Conservation (phyloP, 1,284 basidiomycete genomes). For the Filobasidium uniguttulatum region DNA sequence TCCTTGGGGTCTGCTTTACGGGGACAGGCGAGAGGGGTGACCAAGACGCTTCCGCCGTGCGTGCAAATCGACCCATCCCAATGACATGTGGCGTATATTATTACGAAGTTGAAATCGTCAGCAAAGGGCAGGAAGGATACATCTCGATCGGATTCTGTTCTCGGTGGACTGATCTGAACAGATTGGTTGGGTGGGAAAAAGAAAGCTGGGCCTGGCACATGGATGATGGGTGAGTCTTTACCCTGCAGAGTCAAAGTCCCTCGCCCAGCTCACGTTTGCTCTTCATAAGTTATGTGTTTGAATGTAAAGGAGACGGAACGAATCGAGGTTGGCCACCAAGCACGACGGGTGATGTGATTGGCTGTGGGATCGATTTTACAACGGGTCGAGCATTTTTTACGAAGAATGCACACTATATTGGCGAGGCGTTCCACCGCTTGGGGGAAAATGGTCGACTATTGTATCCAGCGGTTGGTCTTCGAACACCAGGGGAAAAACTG, state of each 20-base stretch:
- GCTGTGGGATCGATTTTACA: slow-evolving; percentile 78
- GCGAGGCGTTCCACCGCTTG: slow-evolving; percentile 56
- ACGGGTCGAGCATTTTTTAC: slow-evolving; percentile 70
- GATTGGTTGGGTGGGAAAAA: slow-evolving; percentile 77
- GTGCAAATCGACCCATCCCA: slow-evolving; percentile 60
- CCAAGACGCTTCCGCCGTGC: slow-evolving; percentile 64
- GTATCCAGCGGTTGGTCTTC: slow-evolving; percentile 75
- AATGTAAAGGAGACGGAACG: slow-evolving; percentile 13
- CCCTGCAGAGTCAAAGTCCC: slow-evolving; percentile 5
- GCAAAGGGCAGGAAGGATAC: slow-evolving; percentile 68
- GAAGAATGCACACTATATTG: slow-evolving; percentile 66
- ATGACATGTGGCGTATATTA: slow-evolving; percentile 76
- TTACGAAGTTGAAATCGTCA: slow-evolving; percentile 68
- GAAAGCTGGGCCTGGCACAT: slow-evolving; percentile 89
- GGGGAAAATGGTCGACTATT: slow-evolving; percentile 45
- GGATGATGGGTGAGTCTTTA: slow-evolving; percentile 53
- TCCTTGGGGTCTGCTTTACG: slow-evolving; percentile 21
- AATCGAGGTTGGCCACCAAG: slow-evolving; percentile 14
- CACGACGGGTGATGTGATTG: slow-evolving; percentile 61
- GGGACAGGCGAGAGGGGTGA: slow-evolving; percentile 44
- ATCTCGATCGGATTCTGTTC: slow-evolving; percentile 62
- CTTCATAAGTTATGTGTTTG: slow-evolving; percentile 1
- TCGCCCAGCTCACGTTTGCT: slow-evolving; percentile 26
- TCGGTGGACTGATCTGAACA: slow-evolving; percentile 47
- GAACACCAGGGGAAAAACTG: slow-evolving; percentile 56